phyloP scores from a whole-genome alignment of 108 stramenopile genomes.

The Nitzschia sp. region DNA sequence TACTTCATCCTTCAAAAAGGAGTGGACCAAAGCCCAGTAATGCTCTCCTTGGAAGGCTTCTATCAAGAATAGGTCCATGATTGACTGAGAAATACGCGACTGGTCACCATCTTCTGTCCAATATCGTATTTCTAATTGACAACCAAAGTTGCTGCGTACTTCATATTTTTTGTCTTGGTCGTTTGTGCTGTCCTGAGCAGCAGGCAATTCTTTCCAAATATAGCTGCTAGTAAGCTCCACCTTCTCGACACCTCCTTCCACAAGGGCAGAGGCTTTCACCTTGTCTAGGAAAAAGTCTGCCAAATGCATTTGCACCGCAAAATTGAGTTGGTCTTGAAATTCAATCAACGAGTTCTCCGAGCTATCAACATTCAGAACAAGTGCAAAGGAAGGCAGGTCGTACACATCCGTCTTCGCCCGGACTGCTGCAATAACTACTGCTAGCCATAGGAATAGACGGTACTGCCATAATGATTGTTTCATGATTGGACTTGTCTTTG shows the following conservation, averaged over 20 bases:
- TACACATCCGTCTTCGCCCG: background rate
- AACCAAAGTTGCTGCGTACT: constrained; percentile 4
- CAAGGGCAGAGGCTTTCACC: background rate
- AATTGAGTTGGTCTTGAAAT: constrained; percentile 21
- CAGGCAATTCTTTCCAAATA: constrained; percentile 15
- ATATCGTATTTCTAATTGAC: background rate
- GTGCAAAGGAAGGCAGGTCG: constrained; percentile 19
- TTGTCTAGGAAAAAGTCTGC: constrained; percentile 21
- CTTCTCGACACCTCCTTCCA: background rate
- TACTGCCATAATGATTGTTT: background rate
- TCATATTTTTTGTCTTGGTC: constrained; percentile 10
- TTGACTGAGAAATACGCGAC: constrained; percentile 7
- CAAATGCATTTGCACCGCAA: constrained; percentile 14
- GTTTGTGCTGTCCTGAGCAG: background rate
- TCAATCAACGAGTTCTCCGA: background rate
- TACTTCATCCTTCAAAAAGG: constrained; percentile 6
- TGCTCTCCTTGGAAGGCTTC: constrained; percentile 34
- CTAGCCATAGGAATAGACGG: background rate
- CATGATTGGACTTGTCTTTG: background rate
- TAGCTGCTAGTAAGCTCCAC: constrained; percentile 8
- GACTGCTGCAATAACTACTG: background rate
- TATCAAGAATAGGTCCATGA: constrained; percentile 30
- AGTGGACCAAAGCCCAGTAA: constrained; percentile 22
- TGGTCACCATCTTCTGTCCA: background rate
- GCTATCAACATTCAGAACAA: constrained; percentile 16